A percentile compares a stretch with the other conserved stretches of the same genome.
These are phyloP conservation scores for Cystofilobasidium macerans DNA, from an alignment of 768 basidiomycete species.

Conservation along the genomic window DNA sequence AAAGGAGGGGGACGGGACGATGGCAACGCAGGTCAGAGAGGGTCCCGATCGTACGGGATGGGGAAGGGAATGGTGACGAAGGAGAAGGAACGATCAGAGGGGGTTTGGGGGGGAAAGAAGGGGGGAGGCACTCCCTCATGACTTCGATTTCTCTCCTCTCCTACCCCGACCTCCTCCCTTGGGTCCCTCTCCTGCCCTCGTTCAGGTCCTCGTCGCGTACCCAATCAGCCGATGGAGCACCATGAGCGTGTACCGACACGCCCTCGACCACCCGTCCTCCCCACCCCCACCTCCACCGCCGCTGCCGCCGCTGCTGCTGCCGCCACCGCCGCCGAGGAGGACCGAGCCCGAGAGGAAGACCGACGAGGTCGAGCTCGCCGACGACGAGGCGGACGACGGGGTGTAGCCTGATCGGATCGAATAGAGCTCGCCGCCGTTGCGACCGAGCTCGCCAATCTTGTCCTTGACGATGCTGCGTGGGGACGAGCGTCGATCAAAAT, in stretches of 20 bases:
- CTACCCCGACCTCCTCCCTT: no score
- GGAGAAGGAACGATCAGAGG: no score
- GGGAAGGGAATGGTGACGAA: no score
- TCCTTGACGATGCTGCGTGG: conserved; percentile 68
- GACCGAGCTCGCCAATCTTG: conserved; percentile 69
- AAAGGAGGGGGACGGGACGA: no score
- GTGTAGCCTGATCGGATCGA: conserved; percentile 20
- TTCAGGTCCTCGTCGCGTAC: conserved; percentile 6
- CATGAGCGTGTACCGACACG: conserved; percentile 22
- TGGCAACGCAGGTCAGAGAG: no score
- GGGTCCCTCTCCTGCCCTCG: no score
- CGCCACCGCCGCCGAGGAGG: background rate
- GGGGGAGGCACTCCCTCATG: no score
- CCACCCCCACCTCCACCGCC: background rate
- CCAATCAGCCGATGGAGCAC: conserved; percentile 23
- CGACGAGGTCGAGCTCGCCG: background rate
- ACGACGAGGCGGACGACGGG: conserved; percentile 4
- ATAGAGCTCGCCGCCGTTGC: no score
- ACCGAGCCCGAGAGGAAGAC: background rate
- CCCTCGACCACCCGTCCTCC: conserved; percentile 21
- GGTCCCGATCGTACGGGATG: no score
- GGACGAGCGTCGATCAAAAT: background rate
- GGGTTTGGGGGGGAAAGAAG: no score
- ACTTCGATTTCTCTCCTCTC: no score
- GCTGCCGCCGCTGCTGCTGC: background rate